These are phyloP conservation scores for Mycena metata DNA, from an alignment of 768 basidiomycete genomes.

Conservation along the genomic window DNA sequence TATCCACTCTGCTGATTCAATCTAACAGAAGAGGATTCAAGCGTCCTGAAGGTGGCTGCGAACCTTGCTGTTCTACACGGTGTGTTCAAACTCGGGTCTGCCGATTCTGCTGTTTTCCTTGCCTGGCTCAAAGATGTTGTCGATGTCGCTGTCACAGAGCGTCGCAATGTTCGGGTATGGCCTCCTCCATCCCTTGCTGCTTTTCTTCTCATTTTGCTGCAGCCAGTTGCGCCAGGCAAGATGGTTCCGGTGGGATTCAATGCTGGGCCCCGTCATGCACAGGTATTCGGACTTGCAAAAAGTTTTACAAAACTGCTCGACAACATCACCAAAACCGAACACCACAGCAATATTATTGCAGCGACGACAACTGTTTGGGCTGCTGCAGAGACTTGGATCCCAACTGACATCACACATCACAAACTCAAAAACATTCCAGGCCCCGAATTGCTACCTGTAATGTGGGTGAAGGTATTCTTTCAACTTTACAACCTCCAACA, in stretches of 20 bases:
- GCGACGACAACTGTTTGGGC: background rate
- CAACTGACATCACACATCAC: background rate
- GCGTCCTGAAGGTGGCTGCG: too few species aligned
- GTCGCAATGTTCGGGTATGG: conserved; percentile 19
- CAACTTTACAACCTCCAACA: background rate
- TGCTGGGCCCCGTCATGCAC: conserved; percentile 27
- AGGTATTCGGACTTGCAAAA: conserved; percentile 9
- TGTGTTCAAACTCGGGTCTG: too few species aligned
- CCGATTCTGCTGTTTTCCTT: too few species aligned
- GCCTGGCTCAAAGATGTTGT: too few species aligned
- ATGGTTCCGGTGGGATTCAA: conserved; percentile 26
- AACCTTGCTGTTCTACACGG: too few species aligned
- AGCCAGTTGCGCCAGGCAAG: background rate
- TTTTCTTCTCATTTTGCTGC: background rate
- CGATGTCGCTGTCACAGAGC: background rate
- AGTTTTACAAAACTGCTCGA: conserved; percentile 18
- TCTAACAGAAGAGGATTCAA: too few species aligned
- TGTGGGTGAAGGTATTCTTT: conserved; percentile 1
- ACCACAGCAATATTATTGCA: conserved; percentile 5
- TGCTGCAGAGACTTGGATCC: background rate
- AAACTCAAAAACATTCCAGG: background rate
- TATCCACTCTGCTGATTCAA: too few species aligned
- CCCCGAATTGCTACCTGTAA: conserved; percentile 15
- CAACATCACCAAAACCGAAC: background rate
- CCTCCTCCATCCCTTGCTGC: too few species aligned